These are phyloP conservation scores for Hirschfeldia incana DNA, from an alignment of 345 rosid genomes.

Conservation along the genomic window DNA sequence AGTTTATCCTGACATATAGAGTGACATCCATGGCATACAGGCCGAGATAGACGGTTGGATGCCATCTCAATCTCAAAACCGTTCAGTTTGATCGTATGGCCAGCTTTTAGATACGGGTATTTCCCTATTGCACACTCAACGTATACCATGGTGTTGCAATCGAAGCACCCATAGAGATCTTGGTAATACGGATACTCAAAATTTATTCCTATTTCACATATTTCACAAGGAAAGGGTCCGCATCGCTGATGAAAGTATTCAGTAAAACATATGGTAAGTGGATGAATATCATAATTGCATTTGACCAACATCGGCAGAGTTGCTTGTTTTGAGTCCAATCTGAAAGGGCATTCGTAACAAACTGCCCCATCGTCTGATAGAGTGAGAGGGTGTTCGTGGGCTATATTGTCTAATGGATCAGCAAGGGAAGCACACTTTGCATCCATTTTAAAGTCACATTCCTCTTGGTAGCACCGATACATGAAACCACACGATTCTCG, in stretches of 20 bases:
- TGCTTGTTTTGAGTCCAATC: not conserved
- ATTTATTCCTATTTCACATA: not conserved
- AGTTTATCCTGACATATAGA: not conserved
- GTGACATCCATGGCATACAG: not conserved
- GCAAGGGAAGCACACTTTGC: constrained; percentile 11
- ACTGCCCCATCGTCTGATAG: not conserved
- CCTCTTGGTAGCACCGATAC: constrained; percentile 5
- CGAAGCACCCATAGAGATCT: not conserved
- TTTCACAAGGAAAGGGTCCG: not conserved
- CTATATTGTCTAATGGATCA: not conserved
- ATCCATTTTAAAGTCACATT: not conserved
- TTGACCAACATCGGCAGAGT: not conserved
- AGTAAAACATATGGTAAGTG: not conserved
- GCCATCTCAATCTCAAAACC: not conserved
- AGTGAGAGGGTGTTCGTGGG: not conserved
- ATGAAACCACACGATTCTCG: constrained; percentile 16
- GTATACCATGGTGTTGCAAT: not conserved
- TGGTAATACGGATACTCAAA: not conserved
- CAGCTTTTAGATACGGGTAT: not conserved
- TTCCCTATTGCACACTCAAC: not conserved
- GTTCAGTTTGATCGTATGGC: not conserved
- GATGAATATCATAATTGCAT: not conserved
- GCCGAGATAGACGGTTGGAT: not conserved
- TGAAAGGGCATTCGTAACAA: not conserved
- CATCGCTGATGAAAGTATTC: no score